Conservation (phyloP, 305 asterid genomes). For the Solanum hybrid region DNA sequence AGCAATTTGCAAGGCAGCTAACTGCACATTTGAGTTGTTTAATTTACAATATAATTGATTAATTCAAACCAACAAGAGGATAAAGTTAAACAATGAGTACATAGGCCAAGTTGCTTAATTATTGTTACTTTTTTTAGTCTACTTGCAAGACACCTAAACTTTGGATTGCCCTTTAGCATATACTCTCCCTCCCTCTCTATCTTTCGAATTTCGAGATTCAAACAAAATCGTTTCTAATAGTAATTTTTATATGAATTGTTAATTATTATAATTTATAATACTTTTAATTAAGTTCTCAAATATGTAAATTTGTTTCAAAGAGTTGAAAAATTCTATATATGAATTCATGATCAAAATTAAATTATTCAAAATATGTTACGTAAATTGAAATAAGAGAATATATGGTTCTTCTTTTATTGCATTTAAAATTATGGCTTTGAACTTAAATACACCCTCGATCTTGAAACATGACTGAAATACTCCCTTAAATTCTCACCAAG, state of each 20-base stretch:
- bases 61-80: background rate
- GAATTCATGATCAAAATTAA: background rate
- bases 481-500: background rate
- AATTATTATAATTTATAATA: background rate
- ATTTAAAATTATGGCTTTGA: background rate
- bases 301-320: background rate
- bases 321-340: background rate
- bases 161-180: background rate
- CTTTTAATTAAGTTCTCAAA: background rate
- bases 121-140: background rate
- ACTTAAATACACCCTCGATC: background rate
- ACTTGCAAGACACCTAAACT: background rate
- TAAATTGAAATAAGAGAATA: background rate
- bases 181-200: background rate
- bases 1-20: background rate
- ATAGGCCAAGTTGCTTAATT: background rate
- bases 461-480: background rate
- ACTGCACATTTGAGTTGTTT: background rate
- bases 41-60: background rate
- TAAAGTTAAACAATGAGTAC: background rate
- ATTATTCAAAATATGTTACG: background rate
- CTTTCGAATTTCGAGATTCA: background rate
- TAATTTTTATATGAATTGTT: background rate
- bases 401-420: background rate
- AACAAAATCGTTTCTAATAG: accelerated